phyloP scores from a whole-genome alignment of 2,329 filamentous ascomycete species.

The Zymoseptoria tritici region DNA sequence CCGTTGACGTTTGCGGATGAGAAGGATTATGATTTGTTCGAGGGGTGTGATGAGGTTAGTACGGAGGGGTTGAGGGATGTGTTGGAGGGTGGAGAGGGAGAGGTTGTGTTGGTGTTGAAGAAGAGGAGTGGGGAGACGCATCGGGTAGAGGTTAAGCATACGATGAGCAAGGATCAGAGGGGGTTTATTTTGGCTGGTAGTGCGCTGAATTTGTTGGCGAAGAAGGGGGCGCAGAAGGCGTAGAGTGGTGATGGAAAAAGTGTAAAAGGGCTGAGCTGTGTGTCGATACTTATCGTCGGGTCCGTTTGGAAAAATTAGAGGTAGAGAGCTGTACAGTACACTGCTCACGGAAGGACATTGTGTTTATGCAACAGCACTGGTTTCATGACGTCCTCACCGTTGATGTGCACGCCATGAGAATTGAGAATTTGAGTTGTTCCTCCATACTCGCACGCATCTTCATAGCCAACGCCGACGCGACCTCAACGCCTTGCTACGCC shows the following conservation, averaged over 20 bases:
- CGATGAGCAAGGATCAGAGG: constrained; percentile 82
- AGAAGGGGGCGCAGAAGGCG: constrained; percentile 39
- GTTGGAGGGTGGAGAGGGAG: constrained; percentile 68
- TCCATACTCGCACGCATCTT: not conserved
- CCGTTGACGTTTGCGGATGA: constrained; percentile 86
- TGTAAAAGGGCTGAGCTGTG: not conserved
- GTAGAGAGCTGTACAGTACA: not conserved
- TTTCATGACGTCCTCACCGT: not conserved
- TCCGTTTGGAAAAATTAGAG: not conserved
- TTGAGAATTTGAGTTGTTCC: not conserved
- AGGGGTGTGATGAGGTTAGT: constrained; percentile 72
- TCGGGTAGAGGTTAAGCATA: constrained; percentile 72
- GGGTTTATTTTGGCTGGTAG: constrained; percentile 89
- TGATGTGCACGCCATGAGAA: not conserved
- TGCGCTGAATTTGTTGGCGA: constrained; percentile 80
- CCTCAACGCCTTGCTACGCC: not conserved
- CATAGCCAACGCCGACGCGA: not conserved
- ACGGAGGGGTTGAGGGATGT: constrained; percentile 81
- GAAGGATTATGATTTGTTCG: constrained; percentile 76
- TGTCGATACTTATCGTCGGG: not conserved
- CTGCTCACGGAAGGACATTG: not conserved
- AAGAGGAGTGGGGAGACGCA: constrained; percentile 52
- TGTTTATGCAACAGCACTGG: not conserved
- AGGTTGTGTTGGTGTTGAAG: constrained; percentile 56
- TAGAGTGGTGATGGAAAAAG: not conserved